Evolutionary conservation across 495 filamentous ascomycete genomes (phyloP).

Genomic region (Lophium mytilinum): DNA sequence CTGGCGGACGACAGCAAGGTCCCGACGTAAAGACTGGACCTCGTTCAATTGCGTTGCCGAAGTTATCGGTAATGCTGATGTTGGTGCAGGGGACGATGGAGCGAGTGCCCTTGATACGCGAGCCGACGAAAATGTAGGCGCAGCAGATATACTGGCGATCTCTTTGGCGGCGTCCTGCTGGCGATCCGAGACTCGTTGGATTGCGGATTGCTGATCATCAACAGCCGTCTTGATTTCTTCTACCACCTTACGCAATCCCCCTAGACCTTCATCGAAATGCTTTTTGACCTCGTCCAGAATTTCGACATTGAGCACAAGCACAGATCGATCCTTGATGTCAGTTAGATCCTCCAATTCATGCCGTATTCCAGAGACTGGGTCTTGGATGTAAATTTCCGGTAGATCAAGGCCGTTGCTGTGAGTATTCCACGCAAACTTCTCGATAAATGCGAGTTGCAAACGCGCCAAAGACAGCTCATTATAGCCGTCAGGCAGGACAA

Average conservation of each 20-base stretch:
- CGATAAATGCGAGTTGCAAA: constrained; percentile 94
- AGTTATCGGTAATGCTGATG: constrained; percentile 6
- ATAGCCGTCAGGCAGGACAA: constrained; percentile 75
- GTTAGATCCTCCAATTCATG: constrained; percentile 89
- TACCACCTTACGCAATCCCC: constrained; percentile 67
- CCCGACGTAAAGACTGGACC: constrained; percentile 74
- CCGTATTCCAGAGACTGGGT: constrained; percentile 85
- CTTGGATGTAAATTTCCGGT: constrained; percentile 96
- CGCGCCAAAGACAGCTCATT: constrained; percentile 76
- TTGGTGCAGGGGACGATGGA: constrained; percentile 9
- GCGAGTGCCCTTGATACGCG: constrained; percentile 13
- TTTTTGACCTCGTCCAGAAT: constrained; percentile 93
- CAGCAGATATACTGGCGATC: constrained; percentile 70
- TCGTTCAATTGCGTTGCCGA: constrained; percentile 53
- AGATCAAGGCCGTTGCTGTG: constrained; percentile 88
- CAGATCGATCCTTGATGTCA: constrained; percentile 93
- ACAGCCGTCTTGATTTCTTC: constrained; percentile 72
- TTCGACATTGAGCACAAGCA: constrained; percentile 89
- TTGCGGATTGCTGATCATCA: constrained; percentile 65
- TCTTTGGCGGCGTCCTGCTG: constrained; percentile 90
- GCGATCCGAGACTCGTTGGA: constrained; percentile 83
- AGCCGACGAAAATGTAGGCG: constrained; percentile 43
- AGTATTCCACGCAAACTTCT: constrained; percentile 98
- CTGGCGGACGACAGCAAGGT: constrained; percentile 86
- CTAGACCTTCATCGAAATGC: constrained; percentile 88